Evolutionary conservation across 306 rosid species (phyloP).

Genomic region (Cucumis hystrix): DNA sequence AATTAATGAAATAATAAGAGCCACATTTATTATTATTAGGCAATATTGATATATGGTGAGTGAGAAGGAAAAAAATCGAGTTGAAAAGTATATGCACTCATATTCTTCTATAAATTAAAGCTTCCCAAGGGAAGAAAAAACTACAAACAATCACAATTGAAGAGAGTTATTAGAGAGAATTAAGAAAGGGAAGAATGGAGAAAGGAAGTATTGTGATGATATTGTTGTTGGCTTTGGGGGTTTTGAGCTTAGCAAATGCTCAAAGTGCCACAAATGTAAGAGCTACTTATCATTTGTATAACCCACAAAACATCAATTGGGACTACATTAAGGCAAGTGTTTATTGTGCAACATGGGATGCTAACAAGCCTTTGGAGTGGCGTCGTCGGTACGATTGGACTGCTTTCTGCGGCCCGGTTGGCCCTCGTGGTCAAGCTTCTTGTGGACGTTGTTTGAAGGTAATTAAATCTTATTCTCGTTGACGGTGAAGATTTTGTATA

Average conservation of each 20-base stretch:
- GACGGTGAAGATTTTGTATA: no score
- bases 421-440: conserved; percentile 27
- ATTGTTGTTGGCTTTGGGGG: background rate
- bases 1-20: background rate
- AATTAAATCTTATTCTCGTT: background rate
- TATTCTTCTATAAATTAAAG: background rate
- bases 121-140: background rate
- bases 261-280: background rate
- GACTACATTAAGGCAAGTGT: conserved; percentile 8
- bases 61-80: background rate
- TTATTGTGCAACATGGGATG: conserved; percentile 5
- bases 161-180: background rate
- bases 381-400: conserved; percentile 49
- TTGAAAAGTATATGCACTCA: background rate
- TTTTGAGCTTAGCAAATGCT: background rate
- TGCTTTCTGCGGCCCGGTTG: conserved; percentile 43
- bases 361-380: conserved; percentile 28
- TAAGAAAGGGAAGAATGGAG: background rate
- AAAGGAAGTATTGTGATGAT: background rate
- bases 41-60: background rate
- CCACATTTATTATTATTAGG: background rate
- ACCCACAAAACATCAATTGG: conserved; percentile 22
- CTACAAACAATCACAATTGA: background rate
- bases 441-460: conserved; percentile 46
- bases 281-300: conserved; percentile 20